Evolutionary conservation across 2,329 filamentous ascomycete species (phyloP), one percentile per base, ranked within the genome.

Genomic region (Didymella sp.): DNA sequence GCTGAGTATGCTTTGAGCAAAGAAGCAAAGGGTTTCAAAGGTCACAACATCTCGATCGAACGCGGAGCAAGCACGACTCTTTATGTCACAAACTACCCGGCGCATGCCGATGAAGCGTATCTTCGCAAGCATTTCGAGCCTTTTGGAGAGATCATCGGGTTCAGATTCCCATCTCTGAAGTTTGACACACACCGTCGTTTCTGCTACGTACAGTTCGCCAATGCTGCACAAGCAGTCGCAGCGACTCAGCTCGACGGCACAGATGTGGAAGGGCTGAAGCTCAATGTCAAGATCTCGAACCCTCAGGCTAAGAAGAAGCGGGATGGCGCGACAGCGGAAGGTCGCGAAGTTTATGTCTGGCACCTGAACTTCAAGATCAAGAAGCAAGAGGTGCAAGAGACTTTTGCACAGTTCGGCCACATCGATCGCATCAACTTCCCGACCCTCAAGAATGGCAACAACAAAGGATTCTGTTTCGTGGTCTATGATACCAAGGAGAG

Each of bases 161-260:
- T 98, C 49, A 89, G 95, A 21, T 95, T 95, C 78, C 95, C 95
- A 2, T 96, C 92, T 54, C 84, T 99, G 48, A 96, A 96, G 73
- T 92, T 85, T 75, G 94, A 97, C 69, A 88, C 89, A 1, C 88
- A 91, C 66, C 90, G 95, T 28, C 89, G 95, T 22, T 99, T 99
- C 79, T 97, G 93, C 79, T 99, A 99, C 75, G 83, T 97, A 6
- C 91, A 96, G n/a, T 97, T 97, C 73, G 84, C 87, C 44, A 86
- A 87, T 15, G 59, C 69, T 12, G 65, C 72, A 12, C 62, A 72
- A 45, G 75, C 76, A 1, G 47, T 68, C 22, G 70, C 73, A 45
- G 93, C 93, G 1, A 89, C 88, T 0, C 79, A 85, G 56, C 84
- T 96, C 45, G 84, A 97, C 69, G 89, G 89, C 24, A 87, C 83